Conservation (phyloP, 2,329 filamentous ascomycete genomes). For the Pestalotiopsis sp. region DNA sequence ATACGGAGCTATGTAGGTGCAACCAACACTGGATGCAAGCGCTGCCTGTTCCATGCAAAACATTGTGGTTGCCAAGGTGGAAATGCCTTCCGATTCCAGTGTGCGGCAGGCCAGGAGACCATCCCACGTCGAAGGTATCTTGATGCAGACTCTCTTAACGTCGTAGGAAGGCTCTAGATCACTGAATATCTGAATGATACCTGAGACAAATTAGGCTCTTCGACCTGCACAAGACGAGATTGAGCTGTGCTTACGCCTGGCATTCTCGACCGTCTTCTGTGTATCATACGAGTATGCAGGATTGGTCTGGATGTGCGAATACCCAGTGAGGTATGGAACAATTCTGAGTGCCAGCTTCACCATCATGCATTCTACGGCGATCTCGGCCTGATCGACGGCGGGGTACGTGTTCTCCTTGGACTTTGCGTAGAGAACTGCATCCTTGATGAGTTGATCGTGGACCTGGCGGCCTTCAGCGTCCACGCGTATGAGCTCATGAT, state of each 20-base stretch:
- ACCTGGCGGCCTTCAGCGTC: constrained; percentile 34
- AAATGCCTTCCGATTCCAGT: constrained; percentile 55
- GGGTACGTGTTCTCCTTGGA: constrained; percentile 33
- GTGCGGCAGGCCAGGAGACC: constrained; percentile 61
- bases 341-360: constrained; percentile 57
- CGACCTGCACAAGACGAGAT: neutral
- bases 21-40: constrained; percentile 58
- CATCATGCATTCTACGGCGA: constrained; percentile 61
- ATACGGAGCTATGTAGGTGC: constrained; percentile 66
- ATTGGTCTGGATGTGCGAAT: constrained; percentile 63
- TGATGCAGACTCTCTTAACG: constrained; percentile 58
- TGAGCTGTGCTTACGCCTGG: constrained; percentile 42
- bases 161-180: constrained; percentile 46
- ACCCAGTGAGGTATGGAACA: constrained; percentile 49
- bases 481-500: constrained; percentile 42
- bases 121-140: constrained; percentile 66
- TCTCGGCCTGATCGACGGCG: constrained; percentile 41
- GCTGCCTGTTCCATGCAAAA: constrained; percentile 53
- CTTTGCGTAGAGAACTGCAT: constrained; percentile 36
- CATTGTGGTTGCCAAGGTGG: constrained; percentile 63
- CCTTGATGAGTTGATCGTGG: constrained; percentile 38
- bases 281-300: constrained; percentile 56
- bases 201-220: constrained; percentile 33
- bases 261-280: constrained; percentile 51
- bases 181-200: constrained; percentile 51